phyloP scores from a whole-genome alignment of 2,329 filamentous ascomycete species.

The Sordariomycetes sp. region DNA sequence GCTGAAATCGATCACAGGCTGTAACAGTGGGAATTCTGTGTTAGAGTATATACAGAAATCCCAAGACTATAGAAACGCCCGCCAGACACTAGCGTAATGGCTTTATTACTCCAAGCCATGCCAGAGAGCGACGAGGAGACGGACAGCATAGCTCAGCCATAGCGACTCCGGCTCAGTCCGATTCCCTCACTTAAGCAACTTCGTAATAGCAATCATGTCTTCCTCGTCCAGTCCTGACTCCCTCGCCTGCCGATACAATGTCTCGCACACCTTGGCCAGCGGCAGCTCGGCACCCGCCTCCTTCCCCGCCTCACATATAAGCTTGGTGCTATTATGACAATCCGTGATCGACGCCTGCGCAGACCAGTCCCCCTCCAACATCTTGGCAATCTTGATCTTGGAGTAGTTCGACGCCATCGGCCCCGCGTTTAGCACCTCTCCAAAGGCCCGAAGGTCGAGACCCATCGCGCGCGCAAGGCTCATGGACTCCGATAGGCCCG shows the following conservation, averaged over 20 bases:
- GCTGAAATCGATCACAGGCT: no score
- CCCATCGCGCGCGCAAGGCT: conserved; percentile 17
- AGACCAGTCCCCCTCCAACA: conserved; percentile 15
- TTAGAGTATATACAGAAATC: no score
- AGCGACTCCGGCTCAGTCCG: no score
- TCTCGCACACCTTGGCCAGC: neutral
- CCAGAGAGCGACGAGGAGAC: no score
- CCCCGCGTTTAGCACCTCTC: conserved; percentile 14
- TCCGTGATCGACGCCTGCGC: conserved; percentile 16
- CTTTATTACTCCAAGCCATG: no score
- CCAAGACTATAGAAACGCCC: no score
- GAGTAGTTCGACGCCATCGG: conserved; percentile 17
- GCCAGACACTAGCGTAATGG: no score
- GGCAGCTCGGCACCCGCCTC: conserved; percentile 10
- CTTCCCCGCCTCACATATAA: conserved; percentile 13
- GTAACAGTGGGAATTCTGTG: no score
- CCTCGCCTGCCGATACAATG: neutral
- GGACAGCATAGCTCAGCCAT: no score
- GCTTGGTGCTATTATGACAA: conserved; percentile 15
- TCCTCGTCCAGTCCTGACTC: neutral
- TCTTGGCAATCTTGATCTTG: conserved; percentile 15
- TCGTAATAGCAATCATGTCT: neutral
- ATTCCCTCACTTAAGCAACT: neutral
- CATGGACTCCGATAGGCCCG: conserved; percentile 18
- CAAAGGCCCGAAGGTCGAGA: conserved; percentile 15